A percentile compares a stretch with the other conserved stretches of the same genome.
Conservation (phyloP, 345 rosid genomes). For the Noccaea caerulescens region DNA sequence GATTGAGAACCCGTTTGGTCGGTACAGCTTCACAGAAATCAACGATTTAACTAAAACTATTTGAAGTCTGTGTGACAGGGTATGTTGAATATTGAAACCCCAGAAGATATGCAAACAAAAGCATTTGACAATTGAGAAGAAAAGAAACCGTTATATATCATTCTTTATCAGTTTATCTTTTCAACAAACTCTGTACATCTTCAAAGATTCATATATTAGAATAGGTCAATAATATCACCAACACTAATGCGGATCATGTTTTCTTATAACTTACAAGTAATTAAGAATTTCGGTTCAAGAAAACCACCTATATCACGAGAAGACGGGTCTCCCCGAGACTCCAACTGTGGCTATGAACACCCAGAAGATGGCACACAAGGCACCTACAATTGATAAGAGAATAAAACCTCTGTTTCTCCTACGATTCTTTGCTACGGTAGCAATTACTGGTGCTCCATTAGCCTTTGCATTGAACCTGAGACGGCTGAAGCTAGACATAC, state of each 20-base stretch:
- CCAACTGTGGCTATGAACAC: slow-evolving; percentile 56
- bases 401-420: slow-evolving; percentile 54
- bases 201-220: slow-evolving; percentile 32
- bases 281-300: slow-evolving; percentile 15
- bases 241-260: slow-evolving; percentile 12
- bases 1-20: too few species aligned
- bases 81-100: slow-evolving; percentile 1
- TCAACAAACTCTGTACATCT: slow-evolving; percentile 35
- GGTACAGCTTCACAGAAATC: too few species aligned
- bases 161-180: too few species aligned
- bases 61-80: neutral
- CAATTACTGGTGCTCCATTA: slow-evolving; percentile 40
- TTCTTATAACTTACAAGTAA: slow-evolving; percentile 23
- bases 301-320: slow-evolving; percentile 33
- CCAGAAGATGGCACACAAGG: slow-evolving; percentile 71
- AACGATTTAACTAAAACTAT: too few species aligned
- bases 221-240: slow-evolving; percentile 28
- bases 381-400: slow-evolving; percentile 65
- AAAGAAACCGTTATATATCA: neutral
- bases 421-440: slow-evolving; percentile 45
- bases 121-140: neutral
- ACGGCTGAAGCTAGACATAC: slow-evolving; percentile 90
- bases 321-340: slow-evolving; percentile 44
- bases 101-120: slow-evolving; percentile 1
- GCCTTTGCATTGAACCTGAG: slow-evolving; percentile 52